A percentile compares a stretch with the other conserved stretches of the same genome.
These are phyloP conservation scores for Glycine soja DNA, from an alignment of 306 rosid species.

Conservation along the genomic window DNA sequence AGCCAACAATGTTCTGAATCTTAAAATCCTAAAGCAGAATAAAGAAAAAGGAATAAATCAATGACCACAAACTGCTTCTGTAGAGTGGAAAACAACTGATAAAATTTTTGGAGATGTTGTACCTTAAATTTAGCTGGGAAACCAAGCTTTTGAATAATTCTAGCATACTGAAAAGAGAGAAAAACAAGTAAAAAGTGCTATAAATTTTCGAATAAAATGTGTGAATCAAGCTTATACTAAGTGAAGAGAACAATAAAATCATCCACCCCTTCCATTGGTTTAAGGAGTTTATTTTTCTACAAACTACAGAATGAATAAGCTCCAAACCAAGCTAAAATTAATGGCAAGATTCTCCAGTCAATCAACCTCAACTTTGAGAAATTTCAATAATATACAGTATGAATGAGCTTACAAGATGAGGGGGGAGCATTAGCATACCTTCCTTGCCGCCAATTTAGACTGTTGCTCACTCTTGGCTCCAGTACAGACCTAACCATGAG, in stretches of 20 bases:
- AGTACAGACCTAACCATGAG: constrained; percentile 73
- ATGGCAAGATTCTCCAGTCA: neutral
- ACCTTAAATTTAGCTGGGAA: constrained; percentile 89
- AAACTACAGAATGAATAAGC: neutral
- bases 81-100: too few relatives aligned
- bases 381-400: constrained; percentile 15
- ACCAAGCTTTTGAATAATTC: constrained; percentile 85
- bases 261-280: too few relatives aligned
- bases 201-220: neutral
- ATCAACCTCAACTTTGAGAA: neutral
- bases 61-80: too few relatives aligned
- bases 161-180: constrained; percentile 74
- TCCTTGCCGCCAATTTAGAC: constrained; percentile 92
- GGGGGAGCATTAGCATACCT: constrained; percentile 53
- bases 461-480: constrained; percentile 95
- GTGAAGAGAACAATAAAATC: too few relatives aligned
- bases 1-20: constrained; percentile 90
- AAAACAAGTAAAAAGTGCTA: neutral
- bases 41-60: neutral
- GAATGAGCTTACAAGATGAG: too few relatives aligned
- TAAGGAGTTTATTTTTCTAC: too few relatives aligned
- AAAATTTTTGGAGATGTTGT: neutral
- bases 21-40: constrained; percentile 62
- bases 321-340: constrained; percentile 28
- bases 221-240: neutral